phyloP scores from a whole-genome alignment of 1,284 basidiomycete genomes.

The Pseudomicrostroma phylloplanum region DNA sequence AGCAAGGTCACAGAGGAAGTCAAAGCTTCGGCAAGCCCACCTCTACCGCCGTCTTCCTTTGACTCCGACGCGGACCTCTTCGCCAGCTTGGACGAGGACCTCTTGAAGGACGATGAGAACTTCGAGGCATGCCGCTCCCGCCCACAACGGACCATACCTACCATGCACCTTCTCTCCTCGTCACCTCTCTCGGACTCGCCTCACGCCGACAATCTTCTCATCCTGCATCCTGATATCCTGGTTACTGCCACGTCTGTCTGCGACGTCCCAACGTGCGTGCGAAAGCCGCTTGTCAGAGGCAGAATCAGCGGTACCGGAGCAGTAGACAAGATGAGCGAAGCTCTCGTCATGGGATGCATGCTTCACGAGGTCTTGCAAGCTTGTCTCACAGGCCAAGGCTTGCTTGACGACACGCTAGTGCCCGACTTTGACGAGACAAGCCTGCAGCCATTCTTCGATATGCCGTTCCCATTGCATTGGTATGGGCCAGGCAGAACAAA shows the following conservation, averaged over 20 bases:
- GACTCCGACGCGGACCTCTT: slow-evolving; percentile 1
- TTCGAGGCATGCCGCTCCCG: too few species aligned
- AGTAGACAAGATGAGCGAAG: slow-evolving; percentile 17
- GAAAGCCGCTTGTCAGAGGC: slow-evolving; percentile 40
- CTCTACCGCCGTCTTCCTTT: slow-evolving; percentile 9
- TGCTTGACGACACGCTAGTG: slow-evolving; percentile 32
- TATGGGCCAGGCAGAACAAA: slow-evolving; percentile 15
- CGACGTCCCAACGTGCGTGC: slow-evolving; percentile 37
- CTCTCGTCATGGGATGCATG: slow-evolving; percentile 43
- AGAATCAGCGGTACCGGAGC: slow-evolving; percentile 24
- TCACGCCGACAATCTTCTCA: slow-evolving; percentile 31
- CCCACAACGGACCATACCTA: not conserved
- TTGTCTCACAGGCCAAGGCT: slow-evolving; percentile 28
- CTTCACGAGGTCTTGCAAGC: slow-evolving; percentile 45
- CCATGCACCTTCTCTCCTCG: slow-evolving; percentile 15
- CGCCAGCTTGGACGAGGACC: slow-evolving; percentile 2
- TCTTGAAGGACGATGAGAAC: not conserved
- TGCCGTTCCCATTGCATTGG: slow-evolving; percentile 12
- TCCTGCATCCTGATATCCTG: slow-evolving; percentile 44
- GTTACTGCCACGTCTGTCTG: slow-evolving; percentile 41
- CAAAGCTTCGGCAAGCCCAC: too few species aligned
- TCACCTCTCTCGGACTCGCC: slow-evolving; percentile 1
- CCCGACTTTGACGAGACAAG: slow-evolving; percentile 4
- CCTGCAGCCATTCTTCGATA: slow-evolving; percentile 23
- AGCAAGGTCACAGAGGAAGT: not conserved